Percentiles rank a stretch among this genome's conserved stretches.
Evolutionary conservation across 345 rosid genomes (phyloP).

Genomic region (Sapria himalayana): DNA sequence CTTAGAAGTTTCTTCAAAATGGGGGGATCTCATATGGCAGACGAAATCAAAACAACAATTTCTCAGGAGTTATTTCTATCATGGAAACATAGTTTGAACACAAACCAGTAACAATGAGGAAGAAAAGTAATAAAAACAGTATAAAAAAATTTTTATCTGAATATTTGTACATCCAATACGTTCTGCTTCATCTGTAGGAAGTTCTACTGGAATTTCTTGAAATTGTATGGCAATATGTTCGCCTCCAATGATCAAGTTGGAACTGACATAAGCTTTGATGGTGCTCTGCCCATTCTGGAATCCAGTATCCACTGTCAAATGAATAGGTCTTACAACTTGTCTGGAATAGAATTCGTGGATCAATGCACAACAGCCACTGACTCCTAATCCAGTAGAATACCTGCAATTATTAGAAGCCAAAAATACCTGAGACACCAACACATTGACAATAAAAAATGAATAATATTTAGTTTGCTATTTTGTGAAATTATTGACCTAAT

Average conservation of each 20-base stretch:
- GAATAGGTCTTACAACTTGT: constrained; percentile 75
- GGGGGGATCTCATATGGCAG: too few species aligned
- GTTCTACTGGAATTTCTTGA: constrained; percentile 91
- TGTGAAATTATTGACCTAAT: too few species aligned
- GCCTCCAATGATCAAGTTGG: constrained; percentile 66
- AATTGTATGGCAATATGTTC: constrained; percentile 76
- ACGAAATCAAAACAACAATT: too few species aligned
- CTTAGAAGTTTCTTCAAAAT: too few species aligned
- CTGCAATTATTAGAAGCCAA: constrained; percentile 16
- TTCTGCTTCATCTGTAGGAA: constrained; percentile 86
- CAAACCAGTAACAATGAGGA: too few species aligned
- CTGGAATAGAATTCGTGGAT: constrained; percentile 87
- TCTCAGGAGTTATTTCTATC: too few species aligned
- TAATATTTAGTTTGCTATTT: too few species aligned
- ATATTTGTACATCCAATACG: constrained; percentile 71
- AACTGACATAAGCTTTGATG: constrained; percentile 63
- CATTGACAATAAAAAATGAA: too few species aligned
- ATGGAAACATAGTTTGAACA: too few species aligned
- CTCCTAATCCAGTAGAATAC: constrained; percentile 92
- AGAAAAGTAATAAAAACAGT: too few species aligned
- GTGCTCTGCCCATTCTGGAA: constrained; percentile 59
- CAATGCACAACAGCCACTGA: constrained; percentile 72
- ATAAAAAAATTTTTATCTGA: too few species aligned
- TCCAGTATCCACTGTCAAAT: constrained; percentile 72
- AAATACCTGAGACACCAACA: neutral